Evolutionary conservation across 805 yeast genomes (phyloP), one percentile per base, ranked within the genome.

Genomic region (Wickerhamiella azymoides): DNA sequence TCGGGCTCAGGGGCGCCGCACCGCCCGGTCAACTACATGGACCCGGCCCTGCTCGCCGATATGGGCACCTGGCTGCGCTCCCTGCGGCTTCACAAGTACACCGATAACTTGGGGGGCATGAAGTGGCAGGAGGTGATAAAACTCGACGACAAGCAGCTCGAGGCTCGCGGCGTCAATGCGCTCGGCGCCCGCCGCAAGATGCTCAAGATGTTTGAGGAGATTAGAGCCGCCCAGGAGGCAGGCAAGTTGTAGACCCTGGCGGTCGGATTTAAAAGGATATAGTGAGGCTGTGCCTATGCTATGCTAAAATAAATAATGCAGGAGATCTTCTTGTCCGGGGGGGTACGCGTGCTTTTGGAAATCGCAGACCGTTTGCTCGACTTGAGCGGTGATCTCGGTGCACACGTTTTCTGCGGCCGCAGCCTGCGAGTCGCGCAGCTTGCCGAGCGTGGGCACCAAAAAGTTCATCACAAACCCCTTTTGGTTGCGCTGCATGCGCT

Each of bases 161-260:
- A 80, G 52, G 71, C 70, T 3, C 70, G 77, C 48, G 99, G 99
- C 6, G 96, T 92, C 36, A 74, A 78, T 53, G 96, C 98, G 0
- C 70, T 92, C 53, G 99, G 99, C 6, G 99, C 99, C 0, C 71
- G 99, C 52, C 75, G 96, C 47, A 92, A 92, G 65, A 72, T 92
- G 61, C 66, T 92, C 56, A 92, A 92, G 66, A 93, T 94, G 32
- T 92, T 92, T 66, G 83, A 78, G 49, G 80, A 79, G 47, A 94
- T 89, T 39, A 77, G 76, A 57, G 80, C 72, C 32, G 69, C 70
- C 39, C 69, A 69, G 53, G 72, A 67, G 48, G 62, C 52, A n/a
- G 58, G 58, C 28, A 47, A 39, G 32, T 47, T 53, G 19, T 39
- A 26, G 35, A 36, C 43, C 36, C 36, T 19, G 43, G 43, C 27